phyloP scores from a whole-genome alignment of 768 basidiomycete genomes.

The Boletus eberwhitei region DNA sequence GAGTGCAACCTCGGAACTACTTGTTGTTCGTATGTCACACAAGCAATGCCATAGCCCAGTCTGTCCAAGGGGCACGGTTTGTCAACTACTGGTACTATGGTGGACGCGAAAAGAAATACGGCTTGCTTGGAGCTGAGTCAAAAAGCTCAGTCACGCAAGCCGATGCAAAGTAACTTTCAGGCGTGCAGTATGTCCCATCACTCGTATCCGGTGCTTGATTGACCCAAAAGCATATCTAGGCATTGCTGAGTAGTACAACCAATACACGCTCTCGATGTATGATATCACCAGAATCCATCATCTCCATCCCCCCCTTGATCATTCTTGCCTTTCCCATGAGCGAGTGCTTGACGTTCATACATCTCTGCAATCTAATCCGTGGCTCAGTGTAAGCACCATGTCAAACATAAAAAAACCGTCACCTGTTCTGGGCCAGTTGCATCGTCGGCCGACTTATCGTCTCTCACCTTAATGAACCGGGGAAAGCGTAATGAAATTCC shows the following conservation, averaged over 20 bases:
- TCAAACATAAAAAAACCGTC: constrained; percentile 16
- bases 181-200: constrained; percentile 1
- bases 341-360: constrained; percentile 85
- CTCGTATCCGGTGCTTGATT: background rate
- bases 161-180: constrained; percentile 17
- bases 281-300: constrained; percentile 73
- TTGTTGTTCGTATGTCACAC: constrained; percentile 91
- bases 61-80: constrained; percentile 80
- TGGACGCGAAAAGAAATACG: constrained; percentile 73
- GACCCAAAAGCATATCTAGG: constrained; percentile 3
- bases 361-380: constrained; percentile 78
- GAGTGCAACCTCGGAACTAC: constrained; percentile 94
- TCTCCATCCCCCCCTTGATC: constrained; percentile 59
- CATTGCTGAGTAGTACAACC: constrained; percentile 15
- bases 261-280: constrained; percentile 8
- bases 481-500: constrained; percentile 97
- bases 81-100: constrained; percentile 89
- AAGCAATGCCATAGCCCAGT: constrained; percentile 87
- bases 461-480: constrained; percentile 86
- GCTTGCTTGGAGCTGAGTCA: constrained; percentile 31
- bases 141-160: constrained; percentile 43
- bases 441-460: constrained; percentile 91
- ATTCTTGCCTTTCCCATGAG: constrained; percentile 71
- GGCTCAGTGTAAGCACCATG: background rate
- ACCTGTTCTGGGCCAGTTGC: constrained; percentile 94